Conservation (phyloP, 305 asterid genomes). For the Rubia tinctorum region DNA sequence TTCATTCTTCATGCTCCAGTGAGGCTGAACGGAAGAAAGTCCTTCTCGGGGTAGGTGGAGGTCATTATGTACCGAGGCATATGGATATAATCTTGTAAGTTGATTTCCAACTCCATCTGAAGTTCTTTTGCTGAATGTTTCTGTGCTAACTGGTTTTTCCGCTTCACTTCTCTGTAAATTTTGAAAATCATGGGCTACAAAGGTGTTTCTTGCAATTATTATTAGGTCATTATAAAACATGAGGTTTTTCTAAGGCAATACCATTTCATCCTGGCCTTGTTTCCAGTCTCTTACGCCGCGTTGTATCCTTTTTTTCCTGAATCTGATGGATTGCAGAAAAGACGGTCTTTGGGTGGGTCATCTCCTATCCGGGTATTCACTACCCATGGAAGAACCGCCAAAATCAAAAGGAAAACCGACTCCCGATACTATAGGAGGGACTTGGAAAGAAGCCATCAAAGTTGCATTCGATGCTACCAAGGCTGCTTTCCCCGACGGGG, state of each 20-base stretch:
- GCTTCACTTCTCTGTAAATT: not conserved
- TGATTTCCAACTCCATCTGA: conserved; percentile 5
- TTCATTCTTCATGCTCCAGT: conserved; percentile 28
- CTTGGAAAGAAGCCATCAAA: conserved; percentile 82
- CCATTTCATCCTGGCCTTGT: not conserved
- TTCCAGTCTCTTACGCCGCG: not conserved
- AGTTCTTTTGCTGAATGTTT: not conserved
- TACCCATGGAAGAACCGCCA: conserved; percentile 96
- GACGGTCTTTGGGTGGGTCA: conserved; percentile 84
- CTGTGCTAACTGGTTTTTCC: not conserved
- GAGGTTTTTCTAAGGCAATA: too few relatives aligned
- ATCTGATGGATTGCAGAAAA: conserved; percentile 43
- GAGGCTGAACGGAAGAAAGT: conserved; percentile 52
- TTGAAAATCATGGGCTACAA: not conserved
- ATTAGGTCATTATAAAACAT: not conserved
- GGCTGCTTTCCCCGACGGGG: conserved; percentile 88
- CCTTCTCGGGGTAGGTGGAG: conserved; percentile 95
- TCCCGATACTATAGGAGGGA: conserved; percentile 60
- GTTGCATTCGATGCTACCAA: conserved; percentile 75
- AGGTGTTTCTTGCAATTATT: not conserved
- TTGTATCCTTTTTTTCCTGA: conserved; percentile 8
- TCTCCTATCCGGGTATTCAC: conserved; percentile 85
- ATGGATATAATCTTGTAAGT: conserved; percentile 85
- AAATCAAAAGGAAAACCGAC: conserved; percentile 41
- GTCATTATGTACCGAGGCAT: conserved; percentile 96